Evolutionary conservation across 1,284 basidiomycete species (phyloP).

Genomic region (Ustilago esculenta): DNA sequence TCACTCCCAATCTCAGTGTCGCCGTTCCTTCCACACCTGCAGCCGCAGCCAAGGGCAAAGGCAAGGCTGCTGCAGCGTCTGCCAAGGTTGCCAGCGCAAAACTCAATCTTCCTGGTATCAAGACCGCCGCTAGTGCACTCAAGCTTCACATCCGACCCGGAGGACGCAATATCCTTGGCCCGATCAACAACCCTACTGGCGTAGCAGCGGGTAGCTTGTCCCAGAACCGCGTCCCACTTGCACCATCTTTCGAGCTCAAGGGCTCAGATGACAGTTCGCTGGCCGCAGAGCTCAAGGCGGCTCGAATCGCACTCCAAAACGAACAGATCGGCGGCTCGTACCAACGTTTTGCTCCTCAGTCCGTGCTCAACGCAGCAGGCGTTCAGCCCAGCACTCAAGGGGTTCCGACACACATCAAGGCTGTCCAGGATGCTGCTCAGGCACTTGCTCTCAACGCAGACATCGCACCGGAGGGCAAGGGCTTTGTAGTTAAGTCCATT

Average conservation of each 20-base stretch:
- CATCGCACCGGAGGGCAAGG: conserved; percentile 27
- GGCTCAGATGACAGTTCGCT: conserved; percentile 18
- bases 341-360: conserved; percentile 11
- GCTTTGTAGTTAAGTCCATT: conserved; percentile 25
- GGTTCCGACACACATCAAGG: conserved; percentile 4
- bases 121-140: conserved; percentile 35
- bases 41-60: conserved; percentile 28
- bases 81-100: conserved; percentile 9
- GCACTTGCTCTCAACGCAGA: conserved; percentile 30
- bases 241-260: conserved; percentile 3
- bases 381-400: neutral
- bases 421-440: conserved; percentile 31
- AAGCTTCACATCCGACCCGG: conserved; percentile 39
- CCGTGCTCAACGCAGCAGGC: conserved; percentile 23
- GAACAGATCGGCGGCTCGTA: conserved; percentile 40
- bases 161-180: conserved; percentile 34
- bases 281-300: conserved; percentile 27
- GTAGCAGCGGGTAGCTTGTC: conserved; percentile 16
- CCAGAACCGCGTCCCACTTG: conserved; percentile 3
- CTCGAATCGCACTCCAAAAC: conserved; percentile 28
- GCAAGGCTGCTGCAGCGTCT: conserved; percentile 19
- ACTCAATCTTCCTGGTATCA: conserved; percentile 37
- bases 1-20: conserved; percentile 18
- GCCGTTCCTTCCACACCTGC: conserved; percentile 14
- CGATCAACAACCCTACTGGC: conserved; percentile 21